Percentiles rank a stretch among this genome's conserved stretches.
Conservation (phyloP, 1,284 basidiomycete genomes). For the Uromyces viciae-fabae region DNA sequence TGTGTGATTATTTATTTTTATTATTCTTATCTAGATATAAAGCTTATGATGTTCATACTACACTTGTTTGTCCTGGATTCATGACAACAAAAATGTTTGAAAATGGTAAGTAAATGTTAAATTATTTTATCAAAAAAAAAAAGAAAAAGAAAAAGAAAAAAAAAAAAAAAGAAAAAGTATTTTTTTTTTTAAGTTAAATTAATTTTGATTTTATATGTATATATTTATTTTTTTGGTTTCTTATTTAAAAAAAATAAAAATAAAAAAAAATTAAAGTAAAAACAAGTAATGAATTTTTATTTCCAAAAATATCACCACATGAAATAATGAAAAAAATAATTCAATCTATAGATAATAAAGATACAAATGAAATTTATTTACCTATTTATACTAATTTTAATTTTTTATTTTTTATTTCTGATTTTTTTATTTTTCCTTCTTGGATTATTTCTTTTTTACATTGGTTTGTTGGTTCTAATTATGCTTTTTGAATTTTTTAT, state of each 20-base stretch:
- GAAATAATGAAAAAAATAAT: conserved; percentile 76
- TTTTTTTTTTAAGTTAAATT: not conserved
- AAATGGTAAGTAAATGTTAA: conserved; percentile 45
- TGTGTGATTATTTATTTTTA: not conserved
- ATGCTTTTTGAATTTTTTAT: not conserved
- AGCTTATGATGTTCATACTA: conserved; percentile 71
- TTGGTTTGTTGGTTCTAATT: conserved; percentile 29
- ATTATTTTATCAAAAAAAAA: not conserved
- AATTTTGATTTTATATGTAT: not conserved
- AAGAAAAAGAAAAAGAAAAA: not conserved
- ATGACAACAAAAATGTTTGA: conserved; percentile 71
- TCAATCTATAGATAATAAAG: conserved; percentile 69
- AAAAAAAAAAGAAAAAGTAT: not conserved
- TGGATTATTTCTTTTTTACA: conserved; percentile 1
- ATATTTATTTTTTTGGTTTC: not conserved
- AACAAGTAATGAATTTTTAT: conserved; percentile 60
- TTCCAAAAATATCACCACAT: conserved; percentile 69
- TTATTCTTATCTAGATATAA: conserved; percentile 62
- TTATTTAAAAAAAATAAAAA: conserved; percentile 42
- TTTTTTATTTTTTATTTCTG: not conserved
- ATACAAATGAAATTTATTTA: conserved; percentile 67
- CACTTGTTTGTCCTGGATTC: conserved; percentile 72
- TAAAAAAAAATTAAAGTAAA: conserved; percentile 57
- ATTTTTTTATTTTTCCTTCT: conserved; percentile 3
- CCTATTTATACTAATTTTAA: conserved; percentile 68